Base-by-base conservation (phyloP, 306 rosid species). In the Canavalia gladiata region DNA sequence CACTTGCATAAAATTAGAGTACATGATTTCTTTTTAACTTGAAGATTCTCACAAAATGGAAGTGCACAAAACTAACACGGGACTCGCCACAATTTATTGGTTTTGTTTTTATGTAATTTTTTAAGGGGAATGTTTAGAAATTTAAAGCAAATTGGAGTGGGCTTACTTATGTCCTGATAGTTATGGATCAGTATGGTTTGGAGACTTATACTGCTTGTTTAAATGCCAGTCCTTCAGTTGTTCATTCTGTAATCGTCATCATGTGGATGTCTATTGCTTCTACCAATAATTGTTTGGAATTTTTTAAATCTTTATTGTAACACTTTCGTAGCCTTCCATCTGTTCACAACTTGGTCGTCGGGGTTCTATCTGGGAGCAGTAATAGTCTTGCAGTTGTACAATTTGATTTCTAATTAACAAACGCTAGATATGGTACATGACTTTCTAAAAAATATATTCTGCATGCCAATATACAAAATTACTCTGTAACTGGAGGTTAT, bases 41-140 rank as follows among this genome's bases (percentile, higher is more conserved):
- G 78, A 73, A 74, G 70, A 37, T 54, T 62, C 56, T 71, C 31
- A 68, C 66, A 37, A 42, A 81, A 74, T 65, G 74, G 70, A 60
- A 82, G 60, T 63, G 35, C 52, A 65, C 74, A 7, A 35, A 55
- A 62, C 49, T 33, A 49, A 49, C 41, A 31, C 1, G 9, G 18
- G 42, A 68, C 5, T 59, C 67, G 60, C 41, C 72, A 39, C 4
- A 30, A 50, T 10, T 41, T 13, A 5, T 37, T 25, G 57, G 37
- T 57, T 75, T 50, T 41, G 8, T 1, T 29, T 46, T 55, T 7
- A 1, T 11, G 11, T 49, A 46, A 50, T 52, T 25, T 12, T 34
- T 60, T 34, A 5, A 8, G 1, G 31, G 70, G 2, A 13, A 18
- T 18, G 66, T 47, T 43, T 64, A 51, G 37, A 11, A 63, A 12